phyloP scores from a whole-genome alignment of 805 yeast species.

The Sungouiella thailandica region DNA sequence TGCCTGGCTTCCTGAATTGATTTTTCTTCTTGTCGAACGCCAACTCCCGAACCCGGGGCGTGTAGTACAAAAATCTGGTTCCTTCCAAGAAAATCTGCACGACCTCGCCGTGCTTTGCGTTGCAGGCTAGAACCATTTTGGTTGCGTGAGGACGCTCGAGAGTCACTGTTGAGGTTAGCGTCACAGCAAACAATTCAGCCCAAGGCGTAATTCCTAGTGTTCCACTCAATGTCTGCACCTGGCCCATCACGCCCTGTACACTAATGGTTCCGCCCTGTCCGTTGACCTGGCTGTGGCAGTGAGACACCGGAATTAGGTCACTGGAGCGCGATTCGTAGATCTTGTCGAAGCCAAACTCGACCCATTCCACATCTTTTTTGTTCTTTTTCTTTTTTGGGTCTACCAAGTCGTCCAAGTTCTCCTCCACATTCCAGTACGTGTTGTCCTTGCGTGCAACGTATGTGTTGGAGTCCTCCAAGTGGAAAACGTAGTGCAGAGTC shows the following conservation, averaged over 20 bases:
- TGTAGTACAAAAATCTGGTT: conserved; percentile 10
- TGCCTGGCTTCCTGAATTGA: neutral
- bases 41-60: conserved; percentile 9
- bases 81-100: conserved; percentile 12
- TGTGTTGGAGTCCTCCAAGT: conserved; percentile 4
- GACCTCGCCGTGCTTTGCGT: conserved; percentile 10
- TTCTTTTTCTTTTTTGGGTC: neutral
- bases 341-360: conserved; percentile 1
- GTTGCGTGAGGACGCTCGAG: conserved; percentile 3
- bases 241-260: conserved; percentile 6
- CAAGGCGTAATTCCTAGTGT: conserved; percentile 3
- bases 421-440: conserved; percentile 6
- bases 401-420: neutral
- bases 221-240: conserved; percentile 4
- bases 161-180: conserved; percentile 2
- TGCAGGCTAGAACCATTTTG: conserved; percentile 7
- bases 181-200: conserved; percentile 2
- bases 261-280: conserved; percentile 13
- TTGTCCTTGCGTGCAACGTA: conserved; percentile 6
- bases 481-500: conserved; percentile 3
- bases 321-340: neutral
- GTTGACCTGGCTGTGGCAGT: conserved; percentile 12
- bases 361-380: neutral
- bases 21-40: conserved; percentile 3
- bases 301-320: conserved; percentile 8